Base-by-base conservation (phyloP, 108 stramenopile species). In the Mediolabrus comicus region DNA sequence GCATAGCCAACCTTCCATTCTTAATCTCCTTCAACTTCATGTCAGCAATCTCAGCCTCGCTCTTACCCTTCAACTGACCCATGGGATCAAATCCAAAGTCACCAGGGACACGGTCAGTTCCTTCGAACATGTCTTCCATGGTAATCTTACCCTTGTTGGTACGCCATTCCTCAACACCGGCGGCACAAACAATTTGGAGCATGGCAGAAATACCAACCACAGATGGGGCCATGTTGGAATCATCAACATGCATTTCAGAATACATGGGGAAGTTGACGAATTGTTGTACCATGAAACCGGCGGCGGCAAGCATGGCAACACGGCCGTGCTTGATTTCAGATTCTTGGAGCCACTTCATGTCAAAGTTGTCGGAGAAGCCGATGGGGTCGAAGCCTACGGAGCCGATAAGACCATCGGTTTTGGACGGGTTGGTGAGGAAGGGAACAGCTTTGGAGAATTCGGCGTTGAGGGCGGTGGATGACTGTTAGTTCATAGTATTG, bases 261-360 rank as follows among this genome's bases (percentile, higher is more conserved):
- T 81, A 87, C 75, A 91, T 91, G 17, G 94, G 94, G 61, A 95
- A 77, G 54, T 88, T 95, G 38, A 85, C 55, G 84, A 75, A 91
- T 71, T 95, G 76, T 53, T 87, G 87, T 60, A 59, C 73, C 59
- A 86, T 71, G 72, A 92, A 95, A 41, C 94, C 94, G 62, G 89
- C 72, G 34, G 83, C 64, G 65, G 94, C 98, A 49, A 98, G 88
- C 98, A 98, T 98, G 71, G 95, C 74, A 8, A 91, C 75, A 26
- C 98, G 96, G 38, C 94, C 80, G 92, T 98, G 98, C 86, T 98
- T 98, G 83, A 98, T 84, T 72, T 98, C 98, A 41, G 97, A 86
- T 63, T 98, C 98, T 28, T 94, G 92, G 65, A 98, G 70, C 97
- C 97, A 98, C 83, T 98, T 97, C 56, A 97, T 90, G 81, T 98